Evolutionary conservation across 768 basidiomycete species (phyloP).

Genomic region (Tricholoma matsutake): DNA sequence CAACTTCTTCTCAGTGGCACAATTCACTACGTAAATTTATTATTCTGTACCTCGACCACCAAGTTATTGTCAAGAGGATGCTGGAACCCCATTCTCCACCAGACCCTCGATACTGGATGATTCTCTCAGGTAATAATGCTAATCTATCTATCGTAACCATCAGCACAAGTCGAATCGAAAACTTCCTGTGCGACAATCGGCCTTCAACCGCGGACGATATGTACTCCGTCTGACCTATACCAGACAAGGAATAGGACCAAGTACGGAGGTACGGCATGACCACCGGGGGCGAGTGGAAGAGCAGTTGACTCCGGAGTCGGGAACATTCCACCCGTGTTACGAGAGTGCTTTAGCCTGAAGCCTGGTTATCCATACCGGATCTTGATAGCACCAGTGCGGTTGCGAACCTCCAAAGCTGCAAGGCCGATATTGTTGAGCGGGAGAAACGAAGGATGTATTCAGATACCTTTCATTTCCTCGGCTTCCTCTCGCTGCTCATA

Average conservation of each 20-base stretch:
- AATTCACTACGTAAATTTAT: neutral
- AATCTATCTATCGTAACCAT: conserved; percentile 1
- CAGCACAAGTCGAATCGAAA: neutral
- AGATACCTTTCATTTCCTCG: conserved; percentile 72
- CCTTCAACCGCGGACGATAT: neutral
- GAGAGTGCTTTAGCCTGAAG: neutral
- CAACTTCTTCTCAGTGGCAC: neutral
- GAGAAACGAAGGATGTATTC: neutral
- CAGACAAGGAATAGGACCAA: neutral
- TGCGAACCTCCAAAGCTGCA: conserved; percentile 67
- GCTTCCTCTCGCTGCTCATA: conserved; percentile 89
- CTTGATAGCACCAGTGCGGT: conserved; percentile 66
- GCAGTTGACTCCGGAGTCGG: neutral
- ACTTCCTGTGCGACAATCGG: neutral
- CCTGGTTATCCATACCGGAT: conserved; percentile 62
- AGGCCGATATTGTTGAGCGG: neutral
- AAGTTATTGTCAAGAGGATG: neutral
- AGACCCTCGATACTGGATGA: neutral
- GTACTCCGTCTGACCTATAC: neutral
- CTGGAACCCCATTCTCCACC: neutral
- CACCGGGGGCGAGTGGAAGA: neutral
- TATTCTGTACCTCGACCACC: neutral
- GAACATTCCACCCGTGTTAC: neutral
- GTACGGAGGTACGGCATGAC: neutral
- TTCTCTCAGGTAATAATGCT: neutral